Percentiles rank a stretch among this genome's conserved stretches.
These are phyloP conservation scores for Talaromyces adpressus DNA, from an alignment of 495 filamentous ascomycete genomes.

Conservation along the genomic window DNA sequence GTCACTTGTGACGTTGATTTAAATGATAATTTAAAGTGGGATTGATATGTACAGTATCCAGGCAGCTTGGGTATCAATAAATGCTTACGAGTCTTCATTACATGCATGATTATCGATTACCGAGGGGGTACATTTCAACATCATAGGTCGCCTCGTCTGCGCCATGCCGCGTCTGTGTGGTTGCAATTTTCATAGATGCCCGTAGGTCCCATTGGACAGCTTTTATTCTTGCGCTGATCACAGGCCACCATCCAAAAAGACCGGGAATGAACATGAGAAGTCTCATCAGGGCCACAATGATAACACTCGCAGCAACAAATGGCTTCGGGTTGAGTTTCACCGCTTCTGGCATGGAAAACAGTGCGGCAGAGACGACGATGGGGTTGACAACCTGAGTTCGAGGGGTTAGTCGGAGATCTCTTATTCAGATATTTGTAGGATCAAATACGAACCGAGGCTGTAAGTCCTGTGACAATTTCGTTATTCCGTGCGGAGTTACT, in stretches of 20 bases:
- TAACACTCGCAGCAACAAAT: neutral
- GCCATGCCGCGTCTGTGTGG: neutral
- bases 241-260: neutral
- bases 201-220: neutral
- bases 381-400: neutral
- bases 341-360: neutral
- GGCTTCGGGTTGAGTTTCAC: neutral
- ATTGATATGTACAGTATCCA: too few relatives aligned
- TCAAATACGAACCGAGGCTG: neutral
- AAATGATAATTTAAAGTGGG: too few relatives aligned
- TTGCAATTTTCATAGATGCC: neutral
- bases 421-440: neutral
- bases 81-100: neutral
- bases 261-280: neutral
- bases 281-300: neutral
- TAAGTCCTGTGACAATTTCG: neutral
- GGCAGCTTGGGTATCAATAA: too few relatives aligned
- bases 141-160: neutral
- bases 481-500: neutral
- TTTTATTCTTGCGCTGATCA: neutral
- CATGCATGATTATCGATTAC: neutral
- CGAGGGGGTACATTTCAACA: neutral
- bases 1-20: too few relatives aligned
- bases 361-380: neutral
- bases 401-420: neutral